Percentiles rank a stretch among this genome's conserved stretches.
phyloP scores from a whole-genome alignment of 805 yeast genomes.

The Wickerhamiella spandovensis region DNA sequence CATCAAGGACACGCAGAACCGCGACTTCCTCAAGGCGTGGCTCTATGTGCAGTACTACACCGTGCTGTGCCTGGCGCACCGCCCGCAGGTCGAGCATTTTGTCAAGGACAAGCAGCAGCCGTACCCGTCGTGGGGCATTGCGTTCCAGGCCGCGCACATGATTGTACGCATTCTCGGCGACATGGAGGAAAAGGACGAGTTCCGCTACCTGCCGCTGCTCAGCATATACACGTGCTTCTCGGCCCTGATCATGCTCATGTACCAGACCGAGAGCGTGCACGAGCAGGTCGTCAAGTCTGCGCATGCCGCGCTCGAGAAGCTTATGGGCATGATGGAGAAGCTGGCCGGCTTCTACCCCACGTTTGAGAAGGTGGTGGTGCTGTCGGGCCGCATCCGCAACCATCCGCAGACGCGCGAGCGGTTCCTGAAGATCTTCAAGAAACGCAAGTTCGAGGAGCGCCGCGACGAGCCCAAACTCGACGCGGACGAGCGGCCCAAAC shows the following conservation, averaged over 20 bases:
- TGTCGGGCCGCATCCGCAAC: constrained; percentile 31
- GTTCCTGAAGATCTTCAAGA: constrained; percentile 7
- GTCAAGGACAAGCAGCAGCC: constrained; percentile 6
- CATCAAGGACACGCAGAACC: constrained; percentile 40
- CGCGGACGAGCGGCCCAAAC: not conserved
- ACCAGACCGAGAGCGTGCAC: constrained; percentile 39
- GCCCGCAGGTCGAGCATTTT: constrained; percentile 39
- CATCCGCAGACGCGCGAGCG: constrained; percentile 15
- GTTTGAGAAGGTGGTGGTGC: constrained; percentile 36
- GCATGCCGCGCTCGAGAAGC: constrained; percentile 23
- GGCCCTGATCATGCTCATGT: constrained; percentile 58
- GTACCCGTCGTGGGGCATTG: constrained; percentile 68
- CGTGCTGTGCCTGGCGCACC: constrained; percentile 54
- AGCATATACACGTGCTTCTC: constrained; percentile 45
- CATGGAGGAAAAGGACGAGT: constrained; percentile 35
- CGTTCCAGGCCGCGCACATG: constrained; percentile 71
- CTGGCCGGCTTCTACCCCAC: constrained; percentile 42
- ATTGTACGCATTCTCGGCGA: constrained; percentile 50
- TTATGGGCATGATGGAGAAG: constrained; percentile 27
- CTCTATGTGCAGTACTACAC: constrained; percentile 61
- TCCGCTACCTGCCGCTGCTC: constrained; percentile 43
- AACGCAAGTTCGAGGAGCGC: not conserved
- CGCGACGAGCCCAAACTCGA: not conserved
- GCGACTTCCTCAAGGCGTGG: constrained; percentile 43
- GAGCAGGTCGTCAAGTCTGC: constrained; percentile 28